Base-by-base conservation (phyloP, 2,329 filamentous ascomycete species). In the Verticillium dahliae region DNA sequence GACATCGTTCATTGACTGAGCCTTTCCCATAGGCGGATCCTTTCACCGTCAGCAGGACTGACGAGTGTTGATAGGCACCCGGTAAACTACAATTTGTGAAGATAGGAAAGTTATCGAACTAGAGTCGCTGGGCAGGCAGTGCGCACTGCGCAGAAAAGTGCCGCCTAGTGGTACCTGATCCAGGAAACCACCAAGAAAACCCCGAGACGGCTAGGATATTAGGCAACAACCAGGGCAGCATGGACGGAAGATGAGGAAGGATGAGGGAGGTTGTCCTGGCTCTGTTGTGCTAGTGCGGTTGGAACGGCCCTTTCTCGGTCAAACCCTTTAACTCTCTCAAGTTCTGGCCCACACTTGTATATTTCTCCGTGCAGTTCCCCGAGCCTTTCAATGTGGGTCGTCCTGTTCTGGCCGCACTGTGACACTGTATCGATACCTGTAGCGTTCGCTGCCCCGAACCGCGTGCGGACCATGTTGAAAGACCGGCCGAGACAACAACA, bases 251-350 rank as follows among this genome's bases (percentile, higher is more conserved):
- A 50, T 50, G 18, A 22, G 11, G n/a, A 18, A n/a, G 9, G 45
- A 27, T 5, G 45, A 50, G 22, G 45, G 45, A 27, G 4, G n/a
- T 22, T 22, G 18, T 22, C 45, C 45, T 50, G 22, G 45, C 18
- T 50, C 45, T n/a, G n/a, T 22, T 50, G 45, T 50, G 45, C 45
- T 50, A 50, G 45, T 50, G 45, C 18, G 13, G 35, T 58, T 39
- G 38, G 9, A 34, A 41, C 57, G 57, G 57, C 57, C 57, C 57
- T 58, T 58, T 34, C 38, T 39, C 33, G 59, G 57, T 38, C 62
- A 39, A 50, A 54, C 59, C 50, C 60, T 34, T 14, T 50, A 1
- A 9, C 18, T 50, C 54, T 57, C 52, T 14, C 57, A 37, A 33
- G 4, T 18, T 5, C 27, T 58, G 57, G 33, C 35, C 34, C 37